Evolutionary conservation across 2,329 filamentous ascomycete genomes (phyloP), one percentile per base, ranked within the genome.

Genomic region (Xylogone sp.): DNA sequence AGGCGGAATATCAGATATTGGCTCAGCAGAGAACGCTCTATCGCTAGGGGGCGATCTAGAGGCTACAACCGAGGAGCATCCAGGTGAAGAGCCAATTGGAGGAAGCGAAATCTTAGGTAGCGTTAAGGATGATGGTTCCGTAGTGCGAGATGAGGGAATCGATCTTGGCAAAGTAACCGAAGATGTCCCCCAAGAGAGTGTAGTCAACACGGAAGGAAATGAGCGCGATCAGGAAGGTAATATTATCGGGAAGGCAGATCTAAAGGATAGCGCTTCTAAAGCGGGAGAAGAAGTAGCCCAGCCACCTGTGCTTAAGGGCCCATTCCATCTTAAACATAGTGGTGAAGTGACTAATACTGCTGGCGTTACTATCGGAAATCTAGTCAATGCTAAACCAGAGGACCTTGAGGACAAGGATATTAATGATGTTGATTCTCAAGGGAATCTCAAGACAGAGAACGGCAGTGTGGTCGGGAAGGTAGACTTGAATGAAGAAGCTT

Each of bases 341-440:
- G 77, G 78, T 48, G 77, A 81, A 57, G 78, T 81, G 59, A 68
- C 79, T 21, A 77, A 82, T 56, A 72, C 78, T 2, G 71, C 76
- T 6, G 78, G 78, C 45, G 74, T 77, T 43, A 73, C 80, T 46
- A 66, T 81, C 47, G 78, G 77, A 47, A 74, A 73, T 50, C 75
- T 78, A 3, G 71, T 69, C 16, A 64, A 54, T 53, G 71, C 69
- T 4, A 56, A 72, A 22, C 56, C 74, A 56, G 67, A 69, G 51
- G 66, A 69, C 39, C 66, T 85, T 12, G 67, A 76, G 13, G 80
- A 84, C 55, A 85, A 83, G 56, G 79, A 84, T 18, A 76, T 83
- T 53, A 84, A 84, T 70, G 86, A 84, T 67, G 72, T 83, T 56
- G 82, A 82, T 68, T 71, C 71, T 10, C 74, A 82, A 57, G 79